Base-by-base conservation (phyloP, 441 rosid species). In the Euphorbia schlechtendalii region DNA sequence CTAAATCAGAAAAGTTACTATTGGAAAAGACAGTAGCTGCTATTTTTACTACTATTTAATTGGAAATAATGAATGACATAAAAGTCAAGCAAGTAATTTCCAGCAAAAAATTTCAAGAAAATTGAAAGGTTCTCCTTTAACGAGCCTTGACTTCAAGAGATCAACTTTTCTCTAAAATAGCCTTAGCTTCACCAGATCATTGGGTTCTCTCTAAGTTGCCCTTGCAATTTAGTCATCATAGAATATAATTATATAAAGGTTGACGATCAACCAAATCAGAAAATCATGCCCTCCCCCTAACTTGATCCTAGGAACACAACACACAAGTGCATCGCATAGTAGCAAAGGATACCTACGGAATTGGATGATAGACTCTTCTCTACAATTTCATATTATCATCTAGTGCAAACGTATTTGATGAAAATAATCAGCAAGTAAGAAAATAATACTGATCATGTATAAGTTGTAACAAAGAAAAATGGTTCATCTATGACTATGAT, bases 381-480 rank as follows among this genome's bases (percentile, higher is more conserved):
- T 46, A 63, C 24, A n/a, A 46, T 63, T 56, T 46, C n/a, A 54
- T 45, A 27, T 4, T 32, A 57, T 18, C 67, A 57, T 18, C 67
- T 22, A 55, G 25, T 22, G 8, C 61, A 45, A 32, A 11, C 11
- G 55, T 55, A 45, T 62, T 12, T 20, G 45, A 45, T 62, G 17
- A 46, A 40, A n/a, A 34, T 54, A 63, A 45, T 12, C 18, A 36
- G 45, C 9, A 32, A 13, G 48, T 34, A 17, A 40, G 38, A 20
- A 65, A 58, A 12, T 38, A 48, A 10, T 22, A 10, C 32, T 6
- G 30, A n/a, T 27, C 30, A 21, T 56, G 54, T 49, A 58, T 63
- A 43, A 53, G 28, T 41, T 40, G 54, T 28, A 61, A 60, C 65
- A 46, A 36, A 64, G 18, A 14, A 45, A 15, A 12, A 25, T 2